Evolutionary conservation across 495 filamentous ascomycete genomes (phyloP).

Genomic region (Penicillium canariense): DNA sequence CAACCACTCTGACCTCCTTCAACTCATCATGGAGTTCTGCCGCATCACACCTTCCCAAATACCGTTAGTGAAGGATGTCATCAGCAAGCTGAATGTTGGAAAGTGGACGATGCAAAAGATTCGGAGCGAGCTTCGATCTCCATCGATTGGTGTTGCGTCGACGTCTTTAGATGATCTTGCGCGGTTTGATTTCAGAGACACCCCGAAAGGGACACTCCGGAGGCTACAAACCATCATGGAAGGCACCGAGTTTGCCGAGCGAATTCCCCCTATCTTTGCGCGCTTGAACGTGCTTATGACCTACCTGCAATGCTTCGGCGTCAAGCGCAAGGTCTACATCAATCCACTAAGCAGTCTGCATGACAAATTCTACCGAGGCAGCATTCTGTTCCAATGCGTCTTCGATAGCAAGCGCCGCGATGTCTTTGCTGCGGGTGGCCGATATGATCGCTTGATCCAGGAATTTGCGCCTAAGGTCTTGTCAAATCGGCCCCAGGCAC

Average conservation of each 20-base stretch:
- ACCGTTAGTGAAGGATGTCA: constrained; percentile 70
- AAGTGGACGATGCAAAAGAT: constrained; percentile 84
- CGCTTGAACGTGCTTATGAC: constrained; percentile 73
- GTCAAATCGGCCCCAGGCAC: constrained; percentile 44
- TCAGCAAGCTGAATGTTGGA: constrained; percentile 85
- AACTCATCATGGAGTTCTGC: constrained; percentile 84
- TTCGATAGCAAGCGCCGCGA: constrained; percentile 82
- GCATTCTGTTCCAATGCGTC: constrained; percentile 86
- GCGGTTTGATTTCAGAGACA: constrained; percentile 87
- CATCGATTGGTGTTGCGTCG: constrained; percentile 76
- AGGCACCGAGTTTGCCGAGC: constrained; percentile 63
- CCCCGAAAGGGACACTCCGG: constrained; percentile 67
- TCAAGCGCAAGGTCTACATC: constrained; percentile 78
- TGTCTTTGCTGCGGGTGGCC: constrained; percentile 89
- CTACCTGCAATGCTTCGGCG: constrained; percentile 71
- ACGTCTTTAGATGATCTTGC: constrained; percentile 89
- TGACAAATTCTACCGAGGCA: constrained; percentile 86
- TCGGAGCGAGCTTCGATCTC: constrained; percentile 74
- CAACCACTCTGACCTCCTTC: constrained; percentile 82
- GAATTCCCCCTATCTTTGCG: constrained; percentile 67
- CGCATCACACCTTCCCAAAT: constrained; percentile 68
- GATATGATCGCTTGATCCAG: constrained; percentile 82
- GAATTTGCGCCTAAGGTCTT: constrained; percentile 43
- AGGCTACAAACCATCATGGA: constrained; percentile 73
- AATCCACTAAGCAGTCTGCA: constrained; percentile 85